These are phyloP conservation scores for Eimeria tenella DNA, from an alignment of 169 alveolate genomes.

Conservation along the genomic window DNA sequence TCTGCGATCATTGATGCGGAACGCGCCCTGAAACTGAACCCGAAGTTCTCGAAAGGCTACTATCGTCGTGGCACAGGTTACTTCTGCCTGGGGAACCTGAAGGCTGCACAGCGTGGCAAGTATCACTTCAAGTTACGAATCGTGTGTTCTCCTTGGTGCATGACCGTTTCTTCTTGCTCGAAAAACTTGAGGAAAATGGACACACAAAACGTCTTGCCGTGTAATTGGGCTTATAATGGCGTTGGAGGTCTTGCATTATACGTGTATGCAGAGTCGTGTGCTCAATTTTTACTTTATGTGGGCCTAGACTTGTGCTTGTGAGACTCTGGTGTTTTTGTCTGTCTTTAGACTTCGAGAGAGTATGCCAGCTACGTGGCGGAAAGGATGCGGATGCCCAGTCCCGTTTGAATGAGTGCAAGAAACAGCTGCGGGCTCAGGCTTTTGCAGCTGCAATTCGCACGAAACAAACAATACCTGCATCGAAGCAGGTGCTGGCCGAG, in stretches of 20 bases:
- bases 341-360: constrained; percentile 65
- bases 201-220: too few relatives aligned
- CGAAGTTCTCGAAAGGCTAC: constrained; percentile 96
- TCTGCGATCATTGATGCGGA: constrained; percentile 97
- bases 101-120: constrained; percentile 96
- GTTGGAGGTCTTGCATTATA: background rate
- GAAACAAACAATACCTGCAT: constrained; percentile 79
- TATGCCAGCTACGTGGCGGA: constrained; percentile 54
- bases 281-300: too few relatives aligned
- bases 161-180: too few relatives aligned
- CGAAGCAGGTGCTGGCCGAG: constrained; percentile 66
- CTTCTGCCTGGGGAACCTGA: constrained; percentile 92
- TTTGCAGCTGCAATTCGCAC: constrained; percentile 90
- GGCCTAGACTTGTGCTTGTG: too few relatives aligned
- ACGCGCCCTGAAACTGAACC: constrained; percentile 94
- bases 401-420: constrained; percentile 86
- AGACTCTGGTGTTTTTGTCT: background rate
- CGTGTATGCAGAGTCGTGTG: too few relatives aligned
- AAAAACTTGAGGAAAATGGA: too few relatives aligned
- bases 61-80: constrained; percentile 98
- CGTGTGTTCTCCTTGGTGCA: background rate
- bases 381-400: constrained; percentile 88
- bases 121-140: background rate
- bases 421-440: constrained; percentile 86
- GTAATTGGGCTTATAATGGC: background rate